phyloP scores from a whole-genome alignment of 441 rosid genomes.

The Caryocar brasiliense region DNA sequence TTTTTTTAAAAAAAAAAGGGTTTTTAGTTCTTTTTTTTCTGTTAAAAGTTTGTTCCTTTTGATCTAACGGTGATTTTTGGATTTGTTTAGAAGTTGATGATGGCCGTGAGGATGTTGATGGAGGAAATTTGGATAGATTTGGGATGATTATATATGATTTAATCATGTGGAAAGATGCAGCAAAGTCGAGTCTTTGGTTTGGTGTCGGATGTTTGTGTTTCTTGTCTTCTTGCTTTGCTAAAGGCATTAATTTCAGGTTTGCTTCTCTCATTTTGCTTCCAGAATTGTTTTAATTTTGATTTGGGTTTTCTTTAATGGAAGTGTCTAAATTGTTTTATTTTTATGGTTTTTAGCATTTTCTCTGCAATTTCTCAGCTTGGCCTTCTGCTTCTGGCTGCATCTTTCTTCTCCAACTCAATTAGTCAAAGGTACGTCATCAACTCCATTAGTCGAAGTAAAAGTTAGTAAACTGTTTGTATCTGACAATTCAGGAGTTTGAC shows the following conservation, averaged over 20 bases:
- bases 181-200: slow-evolving; percentile 84
- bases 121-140: slow-evolving; percentile 45
- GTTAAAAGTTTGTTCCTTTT: neutral
- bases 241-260: slow-evolving; percentile 66
- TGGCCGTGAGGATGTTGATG: too few relatives aligned
- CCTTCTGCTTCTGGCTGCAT: slow-evolving; percentile 59
- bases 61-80: neutral
- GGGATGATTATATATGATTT: slow-evolving; percentile 47
- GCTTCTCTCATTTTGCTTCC: neutral
- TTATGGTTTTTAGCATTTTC: slow-evolving; percentile 42
- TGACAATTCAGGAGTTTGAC: neutral
- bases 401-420: slow-evolving; percentile 75
- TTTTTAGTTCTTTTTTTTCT: neutral
- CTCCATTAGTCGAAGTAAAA: slow-evolving; percentile 64
- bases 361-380: slow-evolving; percentile 66
- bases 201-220: slow-evolving; percentile 75
- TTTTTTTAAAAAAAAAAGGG: too few relatives aligned
- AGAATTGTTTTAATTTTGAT: neutral
- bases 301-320: neutral
- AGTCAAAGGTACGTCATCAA: slow-evolving; percentile 71
- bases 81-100: slow-evolving; percentile 36
- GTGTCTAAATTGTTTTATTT: neutral
- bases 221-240: slow-evolving; percentile 78
- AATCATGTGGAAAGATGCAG: slow-evolving; percentile 78
- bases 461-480: too few relatives aligned